phyloP scores from a whole-genome alignment of 2,329 filamentous ascomycete species.

The Alternaria burnsii region DNA sequence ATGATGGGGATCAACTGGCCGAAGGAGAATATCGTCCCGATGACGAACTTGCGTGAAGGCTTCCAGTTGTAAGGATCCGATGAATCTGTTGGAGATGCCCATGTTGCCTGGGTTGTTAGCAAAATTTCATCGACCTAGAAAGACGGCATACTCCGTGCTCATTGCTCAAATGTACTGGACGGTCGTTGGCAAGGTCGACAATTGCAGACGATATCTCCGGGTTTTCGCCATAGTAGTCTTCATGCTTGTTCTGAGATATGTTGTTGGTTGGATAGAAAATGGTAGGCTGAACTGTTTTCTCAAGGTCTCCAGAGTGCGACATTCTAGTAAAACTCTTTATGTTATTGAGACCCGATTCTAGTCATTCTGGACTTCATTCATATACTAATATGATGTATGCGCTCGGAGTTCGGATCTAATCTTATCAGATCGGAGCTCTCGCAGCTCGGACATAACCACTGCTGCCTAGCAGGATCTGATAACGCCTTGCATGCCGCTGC shows the following conservation, averaged over 20 bases:
- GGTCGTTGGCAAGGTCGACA: not conserved
- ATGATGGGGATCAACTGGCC: slow-evolving; percentile 27
- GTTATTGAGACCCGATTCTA: no score
- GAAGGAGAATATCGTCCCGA: slow-evolving; percentile 14
- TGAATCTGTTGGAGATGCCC: slow-evolving; percentile 25
- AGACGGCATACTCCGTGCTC: no score
- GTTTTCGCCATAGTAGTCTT: not conserved
- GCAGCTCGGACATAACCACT: not conserved
- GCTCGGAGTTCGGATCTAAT: no score
- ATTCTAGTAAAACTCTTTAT: no score
- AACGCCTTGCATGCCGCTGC: not conserved
- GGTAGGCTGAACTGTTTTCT: no score
- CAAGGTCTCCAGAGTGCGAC: no score
- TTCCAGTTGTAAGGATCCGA: slow-evolving; percentile 47
- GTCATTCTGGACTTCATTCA: no score
- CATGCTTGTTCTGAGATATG: not conserved
- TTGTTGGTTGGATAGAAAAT: not conserved
- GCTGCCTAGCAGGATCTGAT: slow-evolving; percentile 2
- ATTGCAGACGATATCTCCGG: not conserved
- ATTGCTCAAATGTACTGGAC: not conserved
- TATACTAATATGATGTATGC: no score
- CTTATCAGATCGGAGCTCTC: no score
- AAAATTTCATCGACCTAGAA: no score
- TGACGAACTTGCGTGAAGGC: slow-evolving; percentile 27
- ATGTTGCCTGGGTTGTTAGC: no score